Percentiles rank a stretch among this genome's conserved stretches.
Evolutionary conservation across 352 stramenopile genomes (phyloP).

Genomic region (Blastocystis sp.): DNA sequence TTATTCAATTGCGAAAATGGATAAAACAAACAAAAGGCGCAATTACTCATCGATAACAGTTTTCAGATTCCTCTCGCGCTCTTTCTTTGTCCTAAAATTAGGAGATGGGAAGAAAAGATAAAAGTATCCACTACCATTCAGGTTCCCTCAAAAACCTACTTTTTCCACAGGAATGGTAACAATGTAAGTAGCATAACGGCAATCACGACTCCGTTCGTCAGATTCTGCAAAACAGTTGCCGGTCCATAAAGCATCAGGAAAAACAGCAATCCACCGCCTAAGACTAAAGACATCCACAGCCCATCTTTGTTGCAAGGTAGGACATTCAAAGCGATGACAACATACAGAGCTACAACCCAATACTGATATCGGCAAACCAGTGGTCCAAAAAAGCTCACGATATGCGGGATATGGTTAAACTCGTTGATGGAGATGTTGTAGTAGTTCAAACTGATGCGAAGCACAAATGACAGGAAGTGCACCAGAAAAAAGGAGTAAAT

Average conservation of each 20-base stretch:
- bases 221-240: neutral
- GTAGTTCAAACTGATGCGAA: constrained; percentile 30
- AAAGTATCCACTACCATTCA: constrained; percentile 40
- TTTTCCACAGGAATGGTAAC: constrained; percentile 48
- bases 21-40: neutral
- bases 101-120: constrained; percentile 34
- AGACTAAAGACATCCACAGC: neutral
- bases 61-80: constrained; percentile 22
- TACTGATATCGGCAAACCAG: constrained; percentile 46
- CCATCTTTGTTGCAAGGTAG: constrained; percentile 11
- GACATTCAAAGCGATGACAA: neutral
- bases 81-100: neutral
- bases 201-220: constrained; percentile 25
- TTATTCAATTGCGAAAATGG: neutral
- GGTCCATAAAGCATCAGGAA: neutral
- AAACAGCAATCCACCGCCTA: neutral
- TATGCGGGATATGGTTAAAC: neutral
- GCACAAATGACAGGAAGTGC: neutral
- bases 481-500: neutral
- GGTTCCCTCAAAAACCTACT: neutral
- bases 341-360: constrained; percentile 32
- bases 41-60: constrained; percentile 45
- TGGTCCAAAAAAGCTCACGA: constrained; percentile 20
- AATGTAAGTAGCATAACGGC: neutral
- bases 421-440: constrained; percentile 44